A percentile compares a stretch with the other conserved stretches of the same genome.
These are phyloP conservation scores for Aspergillus fumigatiaffinis DNA, from an alignment of 2,329 filamentous ascomycete genomes.

Conservation along the genomic window DNA sequence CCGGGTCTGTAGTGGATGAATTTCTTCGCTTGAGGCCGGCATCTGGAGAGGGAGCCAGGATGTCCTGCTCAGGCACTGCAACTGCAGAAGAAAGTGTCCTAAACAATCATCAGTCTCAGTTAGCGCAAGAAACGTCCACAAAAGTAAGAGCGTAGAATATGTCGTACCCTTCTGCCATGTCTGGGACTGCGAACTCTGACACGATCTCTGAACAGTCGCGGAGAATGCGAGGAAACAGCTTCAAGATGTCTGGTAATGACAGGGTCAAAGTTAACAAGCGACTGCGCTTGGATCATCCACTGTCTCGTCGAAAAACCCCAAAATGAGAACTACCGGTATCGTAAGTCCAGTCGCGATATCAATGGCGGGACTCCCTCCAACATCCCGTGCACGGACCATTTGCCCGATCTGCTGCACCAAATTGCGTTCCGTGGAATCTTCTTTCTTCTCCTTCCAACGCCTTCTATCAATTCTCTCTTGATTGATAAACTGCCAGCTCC, in stretches of 20 bases:
- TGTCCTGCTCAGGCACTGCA: constrained; percentile 46
- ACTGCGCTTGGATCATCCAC: neutral
- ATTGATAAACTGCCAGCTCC: neutral
- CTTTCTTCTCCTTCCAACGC: constrained; percentile 15
- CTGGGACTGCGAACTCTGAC: neutral
- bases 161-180: constrained; percentile 25
- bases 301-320: neutral
- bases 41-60: constrained; percentile 25
- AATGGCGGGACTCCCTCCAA: constrained; percentile 7
- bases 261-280: neutral
- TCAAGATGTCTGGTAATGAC: neutral
- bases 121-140: constrained; percentile 3
- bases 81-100: constrained; percentile 51
- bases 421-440: constrained; percentile 30
- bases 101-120: neutral
- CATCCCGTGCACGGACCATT: constrained; percentile 27
- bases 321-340: neutral
- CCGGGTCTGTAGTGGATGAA: constrained; percentile 50
- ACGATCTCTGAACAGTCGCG: neutral
- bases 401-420: constrained; percentile 41
- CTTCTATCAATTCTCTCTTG: constrained; percentile 5
- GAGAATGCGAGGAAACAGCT: neutral
- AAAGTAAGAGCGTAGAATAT: neutral
- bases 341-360: constrained; percentile 7
- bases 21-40: constrained; percentile 49